Percentiles rank a stretch among this genome's conserved stretches.
Conservation (phyloP, 371 early-diverging fungal genomes). For the Apophysomyces ossiformis region DNA sequence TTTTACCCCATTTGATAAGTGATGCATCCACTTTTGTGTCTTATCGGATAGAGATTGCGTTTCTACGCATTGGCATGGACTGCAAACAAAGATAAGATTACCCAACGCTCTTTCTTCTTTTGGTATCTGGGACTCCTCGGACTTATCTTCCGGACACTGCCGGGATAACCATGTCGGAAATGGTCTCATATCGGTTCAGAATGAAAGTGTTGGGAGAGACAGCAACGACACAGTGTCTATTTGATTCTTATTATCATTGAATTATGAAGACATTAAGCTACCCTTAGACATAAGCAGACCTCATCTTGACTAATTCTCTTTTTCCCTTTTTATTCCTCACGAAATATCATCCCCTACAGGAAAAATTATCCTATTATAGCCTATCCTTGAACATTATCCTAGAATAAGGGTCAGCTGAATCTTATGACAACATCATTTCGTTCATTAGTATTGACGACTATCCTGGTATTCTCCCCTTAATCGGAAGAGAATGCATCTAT, state of each 20-base stretch:
- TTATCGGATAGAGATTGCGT: constrained; percentile 5
- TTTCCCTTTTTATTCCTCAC: no score
- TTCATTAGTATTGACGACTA: no score
- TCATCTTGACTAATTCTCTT: no score
- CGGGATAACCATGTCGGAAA: neutral
- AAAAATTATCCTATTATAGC: neutral
- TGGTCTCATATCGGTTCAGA: neutral
- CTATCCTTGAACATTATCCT: neutral
- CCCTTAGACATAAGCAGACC: no score
- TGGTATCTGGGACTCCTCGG: neutral
- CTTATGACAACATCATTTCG: no score
- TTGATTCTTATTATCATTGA: no score
- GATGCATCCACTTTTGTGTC: constrained; percentile 5
- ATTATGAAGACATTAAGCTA: no score
- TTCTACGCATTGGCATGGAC: constrained; percentile 6
- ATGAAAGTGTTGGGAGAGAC: neutral
- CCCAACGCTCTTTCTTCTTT: constrained; percentile 7
- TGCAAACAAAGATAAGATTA: constrained; percentile 15
- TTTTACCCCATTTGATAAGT: neutral
- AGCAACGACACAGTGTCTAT: neutral
- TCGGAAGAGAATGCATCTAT: no score
- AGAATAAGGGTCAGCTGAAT: no score
- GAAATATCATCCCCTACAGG: no score
- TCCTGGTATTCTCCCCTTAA: no score
- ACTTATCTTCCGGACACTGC: neutral